Evolutionary conservation across 2,329 filamentous ascomycete species (phyloP).

Genomic region (Periconia macrospinosa): DNA sequence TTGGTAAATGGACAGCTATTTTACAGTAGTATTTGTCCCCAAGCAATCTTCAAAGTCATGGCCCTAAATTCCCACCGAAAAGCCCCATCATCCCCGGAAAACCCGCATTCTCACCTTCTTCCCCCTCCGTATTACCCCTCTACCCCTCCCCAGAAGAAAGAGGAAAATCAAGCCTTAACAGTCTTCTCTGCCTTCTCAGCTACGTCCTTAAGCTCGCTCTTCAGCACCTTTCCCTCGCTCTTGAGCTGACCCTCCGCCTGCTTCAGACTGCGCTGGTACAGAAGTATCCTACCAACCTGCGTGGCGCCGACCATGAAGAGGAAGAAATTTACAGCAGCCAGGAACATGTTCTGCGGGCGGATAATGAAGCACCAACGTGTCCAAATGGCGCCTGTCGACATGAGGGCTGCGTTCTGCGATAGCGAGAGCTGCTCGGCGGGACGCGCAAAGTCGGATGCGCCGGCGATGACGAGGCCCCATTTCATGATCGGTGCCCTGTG

Average conservation of each 20-base stretch:
- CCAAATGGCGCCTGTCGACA: constrained; percentile 93
- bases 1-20: too few species aligned
- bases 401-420: constrained; percentile 88
- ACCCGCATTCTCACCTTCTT: too few species aligned
- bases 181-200: constrained; percentile 31
- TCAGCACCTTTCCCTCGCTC: constrained; percentile 37
- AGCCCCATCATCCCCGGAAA: too few species aligned
- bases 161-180: constrained; percentile 12
- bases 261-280: constrained; percentile 66
- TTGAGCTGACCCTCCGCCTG: constrained; percentile 42
- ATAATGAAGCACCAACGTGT: constrained; percentile 99
- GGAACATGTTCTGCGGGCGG: constrained; percentile 86
- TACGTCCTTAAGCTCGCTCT: constrained; percentile 34
- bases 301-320: constrained; percentile 83
- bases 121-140: too few species aligned
- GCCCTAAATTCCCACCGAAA: too few species aligned
- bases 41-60: too few species aligned
- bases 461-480: constrained; percentile 90
- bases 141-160: too few species aligned
- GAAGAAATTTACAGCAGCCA: constrained; percentile 98
- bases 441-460: constrained; percentile 86
- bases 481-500: constrained; percentile 89
- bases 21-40: too few species aligned
- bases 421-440: constrained; percentile 91
- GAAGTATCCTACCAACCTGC: constrained; percentile 76